Evolutionary conservation across 805 yeast genomes (phyloP).

Genomic region (Candida glaebosa): DNA sequence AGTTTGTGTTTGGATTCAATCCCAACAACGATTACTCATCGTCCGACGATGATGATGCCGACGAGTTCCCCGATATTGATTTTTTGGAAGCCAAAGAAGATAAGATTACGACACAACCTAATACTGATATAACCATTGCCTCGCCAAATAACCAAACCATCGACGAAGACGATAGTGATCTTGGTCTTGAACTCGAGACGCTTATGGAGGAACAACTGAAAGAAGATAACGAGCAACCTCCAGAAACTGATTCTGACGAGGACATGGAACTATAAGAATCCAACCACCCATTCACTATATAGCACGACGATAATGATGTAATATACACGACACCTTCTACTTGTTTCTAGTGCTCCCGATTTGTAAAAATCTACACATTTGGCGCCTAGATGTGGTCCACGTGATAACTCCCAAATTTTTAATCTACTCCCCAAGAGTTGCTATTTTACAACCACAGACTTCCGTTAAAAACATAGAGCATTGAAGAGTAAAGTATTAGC

Average conservation of each 20-base stretch:
- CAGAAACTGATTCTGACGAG: slow-evolving; percentile 6
- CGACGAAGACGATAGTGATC: slow-evolving; percentile 4
- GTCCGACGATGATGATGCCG: slow-evolving; percentile 14
- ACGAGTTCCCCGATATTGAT: slow-evolving; percentile 7
- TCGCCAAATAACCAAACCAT: neutral
- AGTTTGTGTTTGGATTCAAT: slow-evolving; percentile 11
- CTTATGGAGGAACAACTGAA: slow-evolving; percentile 8
- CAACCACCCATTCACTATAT: no score
- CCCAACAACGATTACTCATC: slow-evolving; percentile 11
- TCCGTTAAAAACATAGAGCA: neutral
- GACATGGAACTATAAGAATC: slow-evolving; percentile 1
- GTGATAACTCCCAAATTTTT: neutral
- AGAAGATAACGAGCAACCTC: neutral
- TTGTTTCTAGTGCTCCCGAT: no score
- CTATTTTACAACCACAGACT: neutral
- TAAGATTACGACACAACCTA: neutral
- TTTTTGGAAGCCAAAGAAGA: neutral
- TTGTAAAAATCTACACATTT: neutral
- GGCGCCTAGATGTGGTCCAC: neutral
- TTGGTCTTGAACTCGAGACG: slow-evolving; percentile 5
- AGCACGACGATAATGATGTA: no score
- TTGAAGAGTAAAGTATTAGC: neutral
- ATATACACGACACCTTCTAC: no score
- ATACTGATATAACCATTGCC: neutral
- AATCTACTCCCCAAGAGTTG: slow-evolving; percentile 1